Evolutionary conservation across 2,329 filamentous ascomycete genomes (phyloP).

Genomic region (Alternaria gansuensis): DNA sequence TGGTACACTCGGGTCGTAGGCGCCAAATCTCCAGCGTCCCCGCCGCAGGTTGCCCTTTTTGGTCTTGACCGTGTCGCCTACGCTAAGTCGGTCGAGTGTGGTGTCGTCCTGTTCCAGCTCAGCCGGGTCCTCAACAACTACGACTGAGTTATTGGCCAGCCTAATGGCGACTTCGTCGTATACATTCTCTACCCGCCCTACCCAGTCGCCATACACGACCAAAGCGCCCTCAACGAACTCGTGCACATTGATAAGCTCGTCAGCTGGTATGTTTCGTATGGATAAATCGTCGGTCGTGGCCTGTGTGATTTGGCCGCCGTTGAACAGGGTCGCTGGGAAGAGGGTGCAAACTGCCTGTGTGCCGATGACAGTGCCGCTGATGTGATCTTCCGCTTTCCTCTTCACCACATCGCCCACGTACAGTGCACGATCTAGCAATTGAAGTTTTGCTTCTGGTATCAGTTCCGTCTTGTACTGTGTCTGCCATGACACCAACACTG

Average conservation of each 20-base stretch:
- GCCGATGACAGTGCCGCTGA: constrained; percentile 65
- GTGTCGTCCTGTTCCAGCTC: constrained; percentile 53
- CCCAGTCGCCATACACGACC: constrained; percentile 64
- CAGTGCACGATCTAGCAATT: constrained; percentile 63
- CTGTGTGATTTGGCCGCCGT: constrained; percentile 34
- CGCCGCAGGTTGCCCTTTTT: constrained; percentile 62
- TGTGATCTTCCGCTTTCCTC: constrained; percentile 56
- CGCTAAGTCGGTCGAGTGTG: constrained; percentile 50
- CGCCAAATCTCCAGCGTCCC: constrained; percentile 63
- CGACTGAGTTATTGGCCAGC: constrained; percentile 63
- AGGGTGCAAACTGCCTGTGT: constrained; percentile 59
- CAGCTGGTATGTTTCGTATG: constrained; percentile 54
- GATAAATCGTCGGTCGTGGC: constrained; percentile 44
- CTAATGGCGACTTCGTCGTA: constrained; percentile 61
- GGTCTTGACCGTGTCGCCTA: constrained; percentile 62
- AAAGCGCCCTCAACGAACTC: constrained; percentile 61
- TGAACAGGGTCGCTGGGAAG: constrained; percentile 44
- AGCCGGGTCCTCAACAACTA: constrained; percentile 60
- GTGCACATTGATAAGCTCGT: constrained; percentile 58
- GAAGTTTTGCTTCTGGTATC: constrained; percentile 56
- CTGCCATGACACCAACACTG: constrained; percentile 61
- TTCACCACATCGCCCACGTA: constrained; percentile 66
- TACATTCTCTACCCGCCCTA: constrained; percentile 63
- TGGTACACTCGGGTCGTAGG: constrained; percentile 60
- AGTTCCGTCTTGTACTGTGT: constrained; percentile 54